Evolutionary conservation across 305 asterid genomes (phyloP).

Genomic region (Fraxinus nigra): DNA sequence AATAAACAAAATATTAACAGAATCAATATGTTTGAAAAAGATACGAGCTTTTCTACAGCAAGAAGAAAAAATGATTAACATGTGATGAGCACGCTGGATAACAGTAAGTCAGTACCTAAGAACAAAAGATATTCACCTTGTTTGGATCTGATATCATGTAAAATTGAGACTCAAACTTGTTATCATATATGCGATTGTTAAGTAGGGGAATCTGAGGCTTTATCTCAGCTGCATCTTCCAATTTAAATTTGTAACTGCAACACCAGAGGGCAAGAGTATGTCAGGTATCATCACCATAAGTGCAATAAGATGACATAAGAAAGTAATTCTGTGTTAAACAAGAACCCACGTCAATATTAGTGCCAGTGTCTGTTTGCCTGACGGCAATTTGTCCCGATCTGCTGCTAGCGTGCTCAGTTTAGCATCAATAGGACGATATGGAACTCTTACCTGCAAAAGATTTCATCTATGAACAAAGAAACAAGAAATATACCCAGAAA

Average conservation of each 20-base stretch:
- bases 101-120: neutral
- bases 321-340: neutral
- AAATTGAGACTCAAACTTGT: constrained; percentile 94
- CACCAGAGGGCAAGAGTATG: constrained; percentile 29
- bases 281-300: constrained; percentile 19
- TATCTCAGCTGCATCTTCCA: constrained; percentile 85
- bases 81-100: constrained; percentile 5
- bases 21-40: constrained; percentile 16
- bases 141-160: constrained; percentile 92
- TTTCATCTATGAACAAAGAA: constrained; percentile 22
- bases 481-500: constrained; percentile 8
- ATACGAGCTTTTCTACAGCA: neutral
- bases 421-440: constrained; percentile 83
- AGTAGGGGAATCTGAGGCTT: constrained; percentile 87
- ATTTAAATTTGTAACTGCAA: constrained; percentile 86
- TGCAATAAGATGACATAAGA: constrained; percentile 12
- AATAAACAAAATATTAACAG: neutral
- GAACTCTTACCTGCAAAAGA: constrained; percentile 70
- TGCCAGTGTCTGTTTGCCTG: constrained; percentile 85
- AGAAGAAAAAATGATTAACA: neutral
- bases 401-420: constrained; percentile 78
- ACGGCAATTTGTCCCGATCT: constrained; percentile 90
- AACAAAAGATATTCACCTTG: constrained; percentile 54
- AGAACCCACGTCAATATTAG: constrained; percentile 75
- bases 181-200: constrained; percentile 93